Base-by-base conservation (phyloP, 345 rosid genomes). In the Rhodamnia rubescens region DNA sequence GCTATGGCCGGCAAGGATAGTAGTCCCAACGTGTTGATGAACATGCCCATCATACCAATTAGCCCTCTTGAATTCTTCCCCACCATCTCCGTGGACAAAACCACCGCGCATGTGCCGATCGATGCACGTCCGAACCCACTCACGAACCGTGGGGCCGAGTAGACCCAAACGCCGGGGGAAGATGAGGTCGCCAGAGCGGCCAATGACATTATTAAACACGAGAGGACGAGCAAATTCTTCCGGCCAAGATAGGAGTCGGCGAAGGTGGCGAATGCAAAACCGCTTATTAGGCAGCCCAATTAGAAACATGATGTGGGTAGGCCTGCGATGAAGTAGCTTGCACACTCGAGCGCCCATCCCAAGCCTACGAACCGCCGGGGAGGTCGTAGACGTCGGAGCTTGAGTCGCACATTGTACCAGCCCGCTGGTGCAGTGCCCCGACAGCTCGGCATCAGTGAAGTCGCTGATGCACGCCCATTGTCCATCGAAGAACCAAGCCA, bases 1-100 rank as follows among this genome's bases (percentile, higher is more conserved):
- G 92, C 93, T 24, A 93, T 87, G 51, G 82, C 87, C 2, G 97
- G 94, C 40, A 92, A 84, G 0, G 97, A 90, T 59, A 94, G 69
- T 56, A 90, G 87, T 26, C 96, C 97, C 64, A 92, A 47, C 7
- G 93, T 88, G 59, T 90, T 92, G 53, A 88, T 85, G 29, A 91
- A 85, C 82, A 92, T 90, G 12, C 92, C 95, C 32, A 90, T 81
- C 83, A 90, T 86, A 2, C 93, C 90, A 5, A 91, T 89, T 80
- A 87, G 85, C 2, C 92, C 95, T 11, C 95, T 88, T 93, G 91
- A 92, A 52, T 24, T 85, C 3, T 83, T 91, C 2, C 91, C 91
- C 5, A 90, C 92, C 36, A 86, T 86, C 85, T 92, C 92, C 32
- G 91, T 88, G 42, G 89, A 88, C 58, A 94, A 85, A 6, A 93